Percentiles rank a stretch among this genome's conserved stretches.
These are phyloP conservation scores for Talaromyces sp. DNA, from an alignment of 2,329 filamentous ascomycete genomes.

Conservation along the genomic window DNA sequence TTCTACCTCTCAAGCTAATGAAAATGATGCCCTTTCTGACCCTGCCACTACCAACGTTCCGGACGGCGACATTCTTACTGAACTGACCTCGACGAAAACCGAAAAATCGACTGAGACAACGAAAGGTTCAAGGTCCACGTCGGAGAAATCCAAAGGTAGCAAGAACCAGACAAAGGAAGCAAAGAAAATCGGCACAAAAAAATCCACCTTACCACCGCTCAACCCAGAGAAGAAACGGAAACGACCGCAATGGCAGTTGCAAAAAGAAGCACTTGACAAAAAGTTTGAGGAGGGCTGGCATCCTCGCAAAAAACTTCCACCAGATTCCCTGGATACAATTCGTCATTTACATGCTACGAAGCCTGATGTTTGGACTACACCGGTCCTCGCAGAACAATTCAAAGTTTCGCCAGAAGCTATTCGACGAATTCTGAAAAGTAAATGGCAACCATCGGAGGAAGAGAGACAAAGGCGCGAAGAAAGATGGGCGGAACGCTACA, in stretches of 20 bases:
- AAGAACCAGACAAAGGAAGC: not conserved
- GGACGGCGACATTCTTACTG: not conserved
- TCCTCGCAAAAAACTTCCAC: constrained; percentile 80
- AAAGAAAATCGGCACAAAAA: constrained; percentile 7
- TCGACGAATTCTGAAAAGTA: constrained; percentile 69
- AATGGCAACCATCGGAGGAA: constrained; percentile 40
- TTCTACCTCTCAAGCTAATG: not conserved
- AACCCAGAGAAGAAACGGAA: constrained; percentile 23
- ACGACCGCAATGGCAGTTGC: constrained; percentile 61
- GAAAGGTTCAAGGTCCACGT: not conserved
- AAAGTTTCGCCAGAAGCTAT: constrained; percentile 83
- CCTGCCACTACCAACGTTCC: not conserved
- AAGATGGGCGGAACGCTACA: constrained; percentile 43
- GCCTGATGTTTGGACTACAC: constrained; percentile 70
- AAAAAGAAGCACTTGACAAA: constrained; percentile 67
- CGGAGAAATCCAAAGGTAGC: not conserved
- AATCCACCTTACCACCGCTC: not conserved
- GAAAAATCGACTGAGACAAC: not conserved
- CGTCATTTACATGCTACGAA: constrained; percentile 73
- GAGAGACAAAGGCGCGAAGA: constrained; percentile 37
- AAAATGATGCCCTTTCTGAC: not conserved
- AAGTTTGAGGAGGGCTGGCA: constrained; percentile 79
- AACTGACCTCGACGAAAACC: not conserved
- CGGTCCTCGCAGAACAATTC: constrained; percentile 70
- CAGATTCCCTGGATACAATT: constrained; percentile 87